Conservation (phyloP, 768 basidiomycete genomes). For the Udeniomyces megalosporus region DNA sequence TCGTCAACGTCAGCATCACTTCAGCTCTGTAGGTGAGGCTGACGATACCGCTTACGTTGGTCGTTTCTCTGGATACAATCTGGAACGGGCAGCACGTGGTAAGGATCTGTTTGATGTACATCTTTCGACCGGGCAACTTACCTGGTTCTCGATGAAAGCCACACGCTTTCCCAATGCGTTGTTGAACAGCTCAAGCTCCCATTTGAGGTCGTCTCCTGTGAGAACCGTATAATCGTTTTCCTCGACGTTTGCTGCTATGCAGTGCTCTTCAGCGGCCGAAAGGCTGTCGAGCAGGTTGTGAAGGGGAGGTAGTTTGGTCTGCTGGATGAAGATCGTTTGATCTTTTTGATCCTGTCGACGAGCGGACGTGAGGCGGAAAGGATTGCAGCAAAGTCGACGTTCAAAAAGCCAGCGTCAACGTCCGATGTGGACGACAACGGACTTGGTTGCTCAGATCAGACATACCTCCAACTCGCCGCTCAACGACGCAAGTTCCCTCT, state of each 20-base stretch:
- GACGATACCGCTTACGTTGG: slow-evolving; percentile 36
- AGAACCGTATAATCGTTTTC: slow-evolving; percentile 93
- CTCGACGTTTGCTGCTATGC: slow-evolving; percentile 75
- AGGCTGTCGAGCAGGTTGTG: slow-evolving; percentile 39
- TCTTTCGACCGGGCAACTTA: slow-evolving; percentile 23
- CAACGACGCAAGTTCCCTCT: slow-evolving; percentile 48
- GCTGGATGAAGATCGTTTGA: slow-evolving; percentile 44
- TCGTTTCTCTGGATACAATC: slow-evolving; percentile 87
- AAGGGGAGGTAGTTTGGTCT: slow-evolving; percentile 47
- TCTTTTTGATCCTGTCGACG: slow-evolving; percentile 51
- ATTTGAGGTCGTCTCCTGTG: slow-evolving; percentile 71
- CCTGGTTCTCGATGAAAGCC: slow-evolving; percentile 95
- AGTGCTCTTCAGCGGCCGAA: slow-evolving; percentile 52
- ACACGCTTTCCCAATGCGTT: slow-evolving; percentile 75
- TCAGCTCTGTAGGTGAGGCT: background rate
- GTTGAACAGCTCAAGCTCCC: slow-evolving; percentile 67
- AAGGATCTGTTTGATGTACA: background rate
- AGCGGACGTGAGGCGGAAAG: background rate
- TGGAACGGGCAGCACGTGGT: slow-evolving; percentile 27
- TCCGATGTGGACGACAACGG: too few relatives aligned
- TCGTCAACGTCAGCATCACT: background rate
- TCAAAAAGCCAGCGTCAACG: too few relatives aligned
- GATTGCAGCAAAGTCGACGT: background rate
- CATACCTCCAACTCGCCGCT: slow-evolving; percentile 59
- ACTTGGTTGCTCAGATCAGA: background rate